Conservation (phyloP, 176 grass and related monocot genomes). For the Hyparrhenia diplandra region DNA sequence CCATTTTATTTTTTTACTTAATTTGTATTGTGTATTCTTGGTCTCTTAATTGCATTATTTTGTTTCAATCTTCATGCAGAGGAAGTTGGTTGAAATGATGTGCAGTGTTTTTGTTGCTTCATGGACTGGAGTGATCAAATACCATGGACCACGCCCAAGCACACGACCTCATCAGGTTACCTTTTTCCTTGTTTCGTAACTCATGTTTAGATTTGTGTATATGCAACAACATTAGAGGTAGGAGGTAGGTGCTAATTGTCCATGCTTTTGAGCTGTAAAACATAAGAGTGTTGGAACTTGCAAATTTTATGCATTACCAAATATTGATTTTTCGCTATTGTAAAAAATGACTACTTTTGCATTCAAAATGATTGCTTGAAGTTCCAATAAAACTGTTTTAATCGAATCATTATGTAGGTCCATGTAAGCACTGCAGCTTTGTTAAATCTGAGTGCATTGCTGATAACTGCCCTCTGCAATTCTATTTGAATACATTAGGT, state of each 20-base stretch:
- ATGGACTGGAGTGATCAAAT: slow-evolving; percentile 95
- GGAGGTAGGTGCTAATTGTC: not conserved
- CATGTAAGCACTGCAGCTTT: not conserved
- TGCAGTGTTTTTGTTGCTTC: slow-evolving; percentile 96
- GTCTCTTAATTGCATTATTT: slow-evolving; percentile 7
- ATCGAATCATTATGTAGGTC: not conserved
- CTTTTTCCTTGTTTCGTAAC: slow-evolving; percentile 13
- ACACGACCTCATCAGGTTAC: slow-evolving; percentile 83
- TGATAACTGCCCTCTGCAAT: slow-evolving; percentile 5
- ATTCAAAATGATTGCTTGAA: not conserved
- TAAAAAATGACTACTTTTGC: not conserved
- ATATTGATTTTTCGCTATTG: not conserved
- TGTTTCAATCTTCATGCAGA: slow-evolving; percentile 45
- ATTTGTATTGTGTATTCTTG: not conserved
- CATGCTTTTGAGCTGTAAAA: slow-evolving; percentile 1
- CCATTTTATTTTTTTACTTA: slow-evolving; percentile 14
- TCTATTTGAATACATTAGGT: slow-evolving; percentile 60
- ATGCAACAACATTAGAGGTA: not conserved
- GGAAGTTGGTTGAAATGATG: slow-evolving; percentile 98
- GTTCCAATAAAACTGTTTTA: not conserved
- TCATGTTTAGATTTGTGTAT: not conserved
- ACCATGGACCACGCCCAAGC: slow-evolving; percentile 95
- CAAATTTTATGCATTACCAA: not conserved
- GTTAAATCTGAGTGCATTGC: not conserved
- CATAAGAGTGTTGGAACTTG: not conserved